Evolutionary conservation across 495 filamentous ascomycete species (phyloP).

Genomic region (Tuber aestivum): DNA sequence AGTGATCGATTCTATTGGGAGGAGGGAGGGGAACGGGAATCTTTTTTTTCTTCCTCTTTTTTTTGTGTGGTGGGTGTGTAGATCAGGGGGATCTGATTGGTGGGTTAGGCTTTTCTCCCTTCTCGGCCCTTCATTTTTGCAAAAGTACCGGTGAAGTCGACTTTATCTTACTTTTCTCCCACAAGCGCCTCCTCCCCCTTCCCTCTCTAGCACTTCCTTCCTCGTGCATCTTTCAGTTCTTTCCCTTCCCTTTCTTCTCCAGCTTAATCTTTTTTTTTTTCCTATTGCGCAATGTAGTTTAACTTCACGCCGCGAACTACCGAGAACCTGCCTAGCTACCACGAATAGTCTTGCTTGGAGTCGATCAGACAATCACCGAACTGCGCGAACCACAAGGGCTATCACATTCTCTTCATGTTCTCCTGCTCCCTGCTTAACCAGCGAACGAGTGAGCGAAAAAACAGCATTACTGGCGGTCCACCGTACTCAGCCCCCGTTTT

Average conservation of each 20-base stretch:
- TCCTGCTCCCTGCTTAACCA: neutral
- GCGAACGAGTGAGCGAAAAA: neutral
- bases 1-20: neutral
- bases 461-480: neutral
- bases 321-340: neutral
- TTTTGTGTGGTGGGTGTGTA: constrained; percentile 5
- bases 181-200: neutral
- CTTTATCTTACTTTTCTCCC: constrained; percentile 5
- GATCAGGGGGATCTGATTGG: constrained; percentile 2
- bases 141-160: constrained; percentile 3
- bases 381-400: neutral
- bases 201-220: neutral
- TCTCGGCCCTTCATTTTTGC: neutral
- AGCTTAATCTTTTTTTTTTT: neutral
- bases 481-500: neutral
- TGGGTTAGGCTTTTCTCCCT: neutral
- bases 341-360: neutral
- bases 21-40: neutral
- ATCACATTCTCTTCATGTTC: neutral
- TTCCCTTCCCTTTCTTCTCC: neutral
- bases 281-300: neutral
- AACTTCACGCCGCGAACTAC: neutral
- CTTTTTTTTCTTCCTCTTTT: neutral
- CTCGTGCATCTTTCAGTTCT: neutral
- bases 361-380: neutral